Base-by-base conservation (phyloP, 768 basidiomycete genomes). In the Lyophyllum shimeji region DNA sequence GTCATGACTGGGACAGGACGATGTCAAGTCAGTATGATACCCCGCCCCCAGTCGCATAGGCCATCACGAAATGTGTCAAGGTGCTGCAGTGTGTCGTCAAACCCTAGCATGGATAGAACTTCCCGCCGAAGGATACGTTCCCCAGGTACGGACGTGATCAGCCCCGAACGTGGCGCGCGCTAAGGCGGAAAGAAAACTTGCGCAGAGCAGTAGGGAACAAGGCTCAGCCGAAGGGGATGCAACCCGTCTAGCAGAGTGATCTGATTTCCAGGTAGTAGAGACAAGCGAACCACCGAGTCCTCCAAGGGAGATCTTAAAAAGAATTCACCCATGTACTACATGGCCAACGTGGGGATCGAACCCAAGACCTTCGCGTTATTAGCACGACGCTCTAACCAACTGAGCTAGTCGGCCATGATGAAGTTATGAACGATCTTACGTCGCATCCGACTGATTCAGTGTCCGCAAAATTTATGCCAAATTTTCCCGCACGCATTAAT, bases 331-430 rank as follows among this genome's bases (percentile, higher is more conserved):
- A n/a, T n/a, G n/a, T n/a, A n/a, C n/a, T 4, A 18, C n/a, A 37
- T 85, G 83, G 84, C 84, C 83, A 84, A 84, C 82, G 80, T 85
- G 83, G 84, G 85, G 84, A 79, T 86, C 83, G 84, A 85, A 86
- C 84, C 84, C 84, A 86, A 82, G 85, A 85, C 84, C 84, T 86
- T 85, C 82, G 85, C 81, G 82, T 85, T 83, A 86, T 87, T 89
- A 89, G 87, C 84, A 87, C 87, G 83, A 89, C 87, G 89, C 88
- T 90, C 89, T 89, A 90, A 90, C 89, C 89, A 89, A 76, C 89
- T 90, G 88, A 90, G 89, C 88, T 89, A 90, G 85, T 83, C 87
- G 86, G 87, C 88, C 87, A 15, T 15, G 13, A n/a, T n/a, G n/a
- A n/a, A n/a, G n/a, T n/a, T n/a, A n/a, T n/a, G n/a, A n/a, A n/a